phyloP scores from a whole-genome alignment of 345 rosid genomes.

The Gossypium herbaceum region DNA sequence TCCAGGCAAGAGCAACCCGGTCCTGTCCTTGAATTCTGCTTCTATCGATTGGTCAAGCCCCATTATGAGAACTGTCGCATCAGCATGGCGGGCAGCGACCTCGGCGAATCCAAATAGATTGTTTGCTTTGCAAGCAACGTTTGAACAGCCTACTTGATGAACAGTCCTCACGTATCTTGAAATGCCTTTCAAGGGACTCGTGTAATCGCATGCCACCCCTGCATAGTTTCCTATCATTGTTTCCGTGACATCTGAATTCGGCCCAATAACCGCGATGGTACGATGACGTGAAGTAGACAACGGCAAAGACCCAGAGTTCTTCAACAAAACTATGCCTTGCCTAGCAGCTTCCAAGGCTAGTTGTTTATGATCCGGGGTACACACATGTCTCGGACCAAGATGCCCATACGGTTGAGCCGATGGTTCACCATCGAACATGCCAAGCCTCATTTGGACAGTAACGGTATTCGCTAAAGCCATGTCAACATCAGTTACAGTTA shows the following conservation, averaged over 20 bases:
- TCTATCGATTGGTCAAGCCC: conserved; percentile 90
- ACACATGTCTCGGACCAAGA: conserved; percentile 78
- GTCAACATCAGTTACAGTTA: conserved; percentile 50
- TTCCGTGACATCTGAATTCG: conserved; percentile 76
- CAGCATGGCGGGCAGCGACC: conserved; percentile 55
- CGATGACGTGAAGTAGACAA: conserved; percentile 53
- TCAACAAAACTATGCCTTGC: conserved; percentile 79
- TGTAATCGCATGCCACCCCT: conserved; percentile 69
- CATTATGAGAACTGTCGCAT: conserved; percentile 72
- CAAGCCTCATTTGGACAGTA: conserved; percentile 90
- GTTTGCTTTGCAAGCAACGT: conserved; percentile 48
- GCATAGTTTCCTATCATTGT: conserved; percentile 99
- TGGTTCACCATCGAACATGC: conserved; percentile 88
- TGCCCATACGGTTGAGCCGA: conserved; percentile 65
- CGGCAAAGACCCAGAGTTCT: conserved; percentile 57
- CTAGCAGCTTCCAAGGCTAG: conserved; percentile 83
- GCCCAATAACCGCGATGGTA: conserved; percentile 80
- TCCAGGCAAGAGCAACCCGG: conserved; percentile 67
- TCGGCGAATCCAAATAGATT: conserved; percentile 47
- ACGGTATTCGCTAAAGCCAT: conserved; percentile 71
- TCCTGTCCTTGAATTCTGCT: conserved; percentile 66
- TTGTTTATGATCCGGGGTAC: conserved; percentile 56
- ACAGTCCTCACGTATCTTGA: conserved; percentile 50
- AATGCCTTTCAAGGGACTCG: conserved; percentile 68
- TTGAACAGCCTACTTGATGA: conserved; percentile 59